Base-by-base conservation (phyloP, 1,284 basidiomycete species). In the Phellinidium pouzarii region DNA sequence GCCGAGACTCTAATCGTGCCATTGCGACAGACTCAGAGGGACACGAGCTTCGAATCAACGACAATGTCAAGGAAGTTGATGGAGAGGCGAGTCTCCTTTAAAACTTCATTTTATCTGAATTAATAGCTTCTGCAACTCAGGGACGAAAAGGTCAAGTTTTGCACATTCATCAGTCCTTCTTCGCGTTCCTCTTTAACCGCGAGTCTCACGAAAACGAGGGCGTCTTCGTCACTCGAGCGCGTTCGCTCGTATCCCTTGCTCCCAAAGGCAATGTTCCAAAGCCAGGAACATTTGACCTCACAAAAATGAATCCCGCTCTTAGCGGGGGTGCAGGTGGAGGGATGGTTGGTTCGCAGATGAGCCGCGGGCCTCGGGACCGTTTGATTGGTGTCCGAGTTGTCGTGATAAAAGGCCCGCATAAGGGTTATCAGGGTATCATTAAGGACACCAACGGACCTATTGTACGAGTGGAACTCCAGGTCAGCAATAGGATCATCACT, bases 111-210 rank as follows among this genome's bases (percentile, higher is more conserved):
- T 2, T 22, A 12, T 31, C 19, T 19, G 41, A 31, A 48, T 26
- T 47, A 36, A 40, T 58, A 20, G 49, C 48, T 41, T 36, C 40
- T 37, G 50, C 47, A 47, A 42, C n/a, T 17, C 22, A 92, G 83
- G 75, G 77, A 51, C 88, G 94, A n/a, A 91, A 88, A 75, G 96
- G 96, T 52, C 83, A 85, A 56, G 90, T 99, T 7, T 73, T 99
- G 50, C 95, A 98, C 66, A 94, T 94, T 44, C 91, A 96, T 66
- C 93, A 96, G 65, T 94, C 93, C 0, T 87, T 91, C 69, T 95
- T 87, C 64, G 92, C 91, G 3, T 99, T 97, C 76, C 70, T 99
- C 42, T 87, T 94, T 72, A 96, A 94, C 64, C 87, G 94, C 38
- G 94, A 97, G 50, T 77, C 91, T 56, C 65, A 77, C 14, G 94